Percentiles rank a stretch among this genome's conserved stretches.
Conservation (phyloP, 768 basidiomycete genomes). For the Botryobasidium botryosum region DNA sequence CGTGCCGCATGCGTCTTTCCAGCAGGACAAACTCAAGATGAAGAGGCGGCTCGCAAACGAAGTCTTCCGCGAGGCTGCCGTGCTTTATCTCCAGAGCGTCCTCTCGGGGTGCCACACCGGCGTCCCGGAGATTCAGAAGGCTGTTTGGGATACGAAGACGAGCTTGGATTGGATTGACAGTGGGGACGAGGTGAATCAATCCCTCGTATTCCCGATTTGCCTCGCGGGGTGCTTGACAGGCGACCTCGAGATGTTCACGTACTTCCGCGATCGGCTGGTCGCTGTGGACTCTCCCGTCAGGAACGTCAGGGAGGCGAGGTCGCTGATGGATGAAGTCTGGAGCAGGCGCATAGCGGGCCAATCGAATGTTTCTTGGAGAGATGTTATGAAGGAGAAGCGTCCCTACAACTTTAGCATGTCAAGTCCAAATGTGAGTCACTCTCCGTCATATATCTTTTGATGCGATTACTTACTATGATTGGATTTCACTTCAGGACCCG, state of each 20-base stretch:
- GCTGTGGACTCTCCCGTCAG: slow-evolving; percentile 5
- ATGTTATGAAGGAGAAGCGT: slow-evolving; percentile 13
- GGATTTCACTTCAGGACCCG: too few relatives aligned
- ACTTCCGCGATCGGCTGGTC: slow-evolving; percentile 1
- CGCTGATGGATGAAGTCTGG: slow-evolving; percentile 12
- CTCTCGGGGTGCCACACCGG: slow-evolving; percentile 46
- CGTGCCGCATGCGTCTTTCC: neutral
- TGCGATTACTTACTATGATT: too few relatives aligned
- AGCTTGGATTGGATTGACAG: slow-evolving; percentile 39
- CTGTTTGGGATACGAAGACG: slow-evolving; percentile 37
- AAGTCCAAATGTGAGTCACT: too few relatives aligned
- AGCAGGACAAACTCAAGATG: neutral
- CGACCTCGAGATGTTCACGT: slow-evolving; percentile 18
- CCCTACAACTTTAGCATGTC: too few relatives aligned
- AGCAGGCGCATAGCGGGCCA: slow-evolving; percentile 2
- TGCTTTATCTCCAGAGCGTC: slow-evolving; percentile 59
- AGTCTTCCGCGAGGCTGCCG: slow-evolving; percentile 55
- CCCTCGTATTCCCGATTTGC: slow-evolving; percentile 58
- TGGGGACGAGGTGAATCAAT: slow-evolving; percentile 41
- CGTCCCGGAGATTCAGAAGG: slow-evolving; percentile 49
- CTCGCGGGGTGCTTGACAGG: slow-evolving; percentile 62
- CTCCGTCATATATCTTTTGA: too few relatives aligned
- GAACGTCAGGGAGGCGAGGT: neutral
- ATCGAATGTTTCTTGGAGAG: slow-evolving; percentile 10
- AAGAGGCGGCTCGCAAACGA: neutral